Conservation (phyloP, 345 rosid species). For the Camelina sativa region DNA sequence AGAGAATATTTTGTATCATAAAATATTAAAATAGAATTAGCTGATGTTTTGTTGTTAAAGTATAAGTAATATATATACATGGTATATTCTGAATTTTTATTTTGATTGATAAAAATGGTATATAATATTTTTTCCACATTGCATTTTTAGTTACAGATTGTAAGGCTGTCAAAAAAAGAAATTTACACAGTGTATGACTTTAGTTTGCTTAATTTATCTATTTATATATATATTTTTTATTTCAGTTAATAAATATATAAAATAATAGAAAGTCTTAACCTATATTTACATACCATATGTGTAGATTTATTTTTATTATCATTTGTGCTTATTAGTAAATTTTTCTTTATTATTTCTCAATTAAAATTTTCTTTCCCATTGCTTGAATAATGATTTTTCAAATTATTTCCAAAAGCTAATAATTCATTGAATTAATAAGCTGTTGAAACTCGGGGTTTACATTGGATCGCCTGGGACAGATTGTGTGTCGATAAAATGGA, state of each 20-base stretch:
- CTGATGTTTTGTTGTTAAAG: background rate
- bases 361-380: too few relatives aligned
- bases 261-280: background rate
- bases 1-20: too few relatives aligned
- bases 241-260: background rate
- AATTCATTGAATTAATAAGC: background rate
- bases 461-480: too few relatives aligned
- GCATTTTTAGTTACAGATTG: background rate
- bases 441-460: background rate
- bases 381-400: too few relatives aligned
- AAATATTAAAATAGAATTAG: background rate
- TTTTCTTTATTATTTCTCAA: too few relatives aligned
- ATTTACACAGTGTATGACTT: background rate
- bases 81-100: background rate
- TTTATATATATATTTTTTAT: background rate
- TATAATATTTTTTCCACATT: background rate
- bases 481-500: too few relatives aligned
- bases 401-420: too few relatives aligned
- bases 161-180: too few relatives aligned
- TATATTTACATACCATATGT: background rate
- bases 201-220: background rate
- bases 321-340: too few relatives aligned
- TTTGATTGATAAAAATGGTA: background rate
- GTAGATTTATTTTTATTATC: too few relatives aligned
- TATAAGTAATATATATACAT: too few relatives aligned